phyloP scores from a whole-genome alignment of 148 eudicot genomes.

The Camellia lanceoleosa region DNA sequence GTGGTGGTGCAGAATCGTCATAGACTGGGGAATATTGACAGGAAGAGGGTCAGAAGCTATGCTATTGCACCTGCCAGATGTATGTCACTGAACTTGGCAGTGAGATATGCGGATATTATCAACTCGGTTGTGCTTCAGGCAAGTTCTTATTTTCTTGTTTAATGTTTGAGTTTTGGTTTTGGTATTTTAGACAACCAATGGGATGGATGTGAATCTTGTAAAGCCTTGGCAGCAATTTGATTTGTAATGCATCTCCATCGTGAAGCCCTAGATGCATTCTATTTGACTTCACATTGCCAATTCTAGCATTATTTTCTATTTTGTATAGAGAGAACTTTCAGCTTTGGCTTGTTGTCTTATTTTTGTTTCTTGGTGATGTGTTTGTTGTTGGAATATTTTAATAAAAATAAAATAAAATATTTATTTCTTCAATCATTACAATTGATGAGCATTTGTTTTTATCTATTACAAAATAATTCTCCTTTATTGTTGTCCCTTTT shows the following conservation, averaged over 20 bases:
- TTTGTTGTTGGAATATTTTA: not conserved
- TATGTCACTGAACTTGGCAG: constrained; percentile 92
- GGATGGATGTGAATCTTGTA: not conserved
- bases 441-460: too few species aligned
- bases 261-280: not conserved
- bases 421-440: too few species aligned
- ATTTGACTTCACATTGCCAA: not conserved
- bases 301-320: not conserved
- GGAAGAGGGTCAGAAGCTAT: constrained; percentile 79
- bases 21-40: constrained; percentile 59
- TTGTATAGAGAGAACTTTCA: not conserved
- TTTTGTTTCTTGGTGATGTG: not conserved
- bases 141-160: constrained; percentile 14
- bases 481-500: too few species aligned
- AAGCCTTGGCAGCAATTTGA: not conserved
- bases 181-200: not conserved
- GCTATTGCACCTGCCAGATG: constrained; percentile 98
- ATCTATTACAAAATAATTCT: too few species aligned
- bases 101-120: constrained; percentile 95
- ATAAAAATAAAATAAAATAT: too few species aligned
- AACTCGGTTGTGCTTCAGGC: constrained; percentile 95
- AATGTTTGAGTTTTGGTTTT: not conserved
- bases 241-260: not conserved
- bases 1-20: constrained; percentile 66
- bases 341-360: not conserved